These are phyloP conservation scores for Phytopythium kandeliae DNA, from an alignment of 352 stramenopile species.

Conservation along the genomic window DNA sequence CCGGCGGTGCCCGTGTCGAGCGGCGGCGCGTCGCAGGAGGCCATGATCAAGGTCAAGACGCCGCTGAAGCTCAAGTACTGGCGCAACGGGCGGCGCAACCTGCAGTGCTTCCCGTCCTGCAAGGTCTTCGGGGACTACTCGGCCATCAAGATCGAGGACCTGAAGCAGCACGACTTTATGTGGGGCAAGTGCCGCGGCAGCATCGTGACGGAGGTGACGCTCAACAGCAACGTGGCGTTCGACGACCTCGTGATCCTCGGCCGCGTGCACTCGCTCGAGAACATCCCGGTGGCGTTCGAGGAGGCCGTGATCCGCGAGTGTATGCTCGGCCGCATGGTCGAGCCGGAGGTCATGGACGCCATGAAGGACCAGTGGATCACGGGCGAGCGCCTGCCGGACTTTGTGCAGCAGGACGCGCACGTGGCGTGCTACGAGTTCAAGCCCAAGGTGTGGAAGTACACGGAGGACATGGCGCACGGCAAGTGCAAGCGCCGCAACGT, in stretches of 20 bases:
- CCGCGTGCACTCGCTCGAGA: conserved; percentile 81
- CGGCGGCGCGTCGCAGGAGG: conserved; percentile 48
- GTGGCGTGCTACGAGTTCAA: conserved; percentile 85
- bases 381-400: conserved; percentile 75
- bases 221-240: conserved; percentile 79
- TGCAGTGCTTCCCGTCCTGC: conserved; percentile 87
- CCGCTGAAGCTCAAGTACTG: conserved; percentile 86
- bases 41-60: conserved; percentile 87
- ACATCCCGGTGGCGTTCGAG: conserved; percentile 79
- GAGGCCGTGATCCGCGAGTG: conserved; percentile 80
- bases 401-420: conserved; percentile 71
- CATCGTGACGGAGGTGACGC: conserved; percentile 74
- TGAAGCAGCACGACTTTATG: conserved; percentile 89
- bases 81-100: conserved; percentile 85
- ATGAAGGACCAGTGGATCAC: conserved; percentile 88
- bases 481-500: conserved; percentile 87
- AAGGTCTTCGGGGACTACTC: conserved; percentile 90
- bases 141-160: conserved; percentile 83
- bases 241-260: conserved; percentile 77
- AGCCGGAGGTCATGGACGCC: conserved; percentile 67
- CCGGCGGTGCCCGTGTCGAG: conserved; percentile 3
- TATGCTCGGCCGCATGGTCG: conserved; percentile 74
- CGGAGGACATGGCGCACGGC: conserved; percentile 82
- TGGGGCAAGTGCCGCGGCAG: conserved; percentile 86
- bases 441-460: conserved; percentile 89